Percentiles rank a stretch among this genome's conserved stretches.
These are phyloP conservation scores for Plasmodium chabaudi DNA, from an alignment of 169 alveolate genomes.

Conservation along the genomic window DNA sequence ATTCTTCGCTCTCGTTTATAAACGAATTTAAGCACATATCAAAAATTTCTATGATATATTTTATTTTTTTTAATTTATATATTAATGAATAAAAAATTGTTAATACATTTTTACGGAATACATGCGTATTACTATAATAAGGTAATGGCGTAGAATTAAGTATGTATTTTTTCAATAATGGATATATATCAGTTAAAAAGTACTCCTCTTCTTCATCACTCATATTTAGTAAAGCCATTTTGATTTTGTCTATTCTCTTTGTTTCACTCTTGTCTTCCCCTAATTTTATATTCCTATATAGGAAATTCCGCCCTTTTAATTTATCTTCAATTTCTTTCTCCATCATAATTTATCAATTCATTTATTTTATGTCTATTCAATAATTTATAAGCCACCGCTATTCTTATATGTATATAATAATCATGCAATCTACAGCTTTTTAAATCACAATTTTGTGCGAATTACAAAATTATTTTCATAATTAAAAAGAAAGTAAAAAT, in stretches of 20 bases:
- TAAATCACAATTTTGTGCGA: no score
- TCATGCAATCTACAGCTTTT: no score
- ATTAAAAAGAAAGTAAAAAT: no score
- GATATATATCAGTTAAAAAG: slow-evolving; percentile 58
- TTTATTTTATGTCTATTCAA: no score
- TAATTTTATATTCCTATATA: slow-evolving; percentile 22
- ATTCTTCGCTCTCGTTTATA: slow-evolving; percentile 42
- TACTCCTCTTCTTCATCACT: slow-evolving; percentile 24
- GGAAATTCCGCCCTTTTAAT: slow-evolving; percentile 4
- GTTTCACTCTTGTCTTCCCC: slow-evolving; percentile 5
- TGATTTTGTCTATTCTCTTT: slow-evolving; percentile 14
- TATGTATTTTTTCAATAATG: slow-evolving; percentile 39
- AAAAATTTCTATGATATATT: slow-evolving; percentile 53
- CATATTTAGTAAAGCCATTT: slow-evolving; percentile 44
- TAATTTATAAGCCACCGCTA: no score
- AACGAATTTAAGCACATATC: slow-evolving; percentile 52
- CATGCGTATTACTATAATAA: slow-evolving; percentile 11
- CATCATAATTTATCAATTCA: slow-evolving; percentile 11
- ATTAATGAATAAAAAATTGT: slow-evolving; percentile 43
- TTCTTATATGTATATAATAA: no score
- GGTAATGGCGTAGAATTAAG: slow-evolving; percentile 5
- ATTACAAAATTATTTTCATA: no score
- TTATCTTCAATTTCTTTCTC: slow-evolving; percentile 20
- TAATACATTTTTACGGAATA: slow-evolving; percentile 30
- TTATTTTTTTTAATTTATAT: slow-evolving; percentile 41